These are phyloP conservation scores for Phytopythium kandeliae DNA, from an alignment of 352 stramenopile species.

Conservation along the genomic window DNA sequence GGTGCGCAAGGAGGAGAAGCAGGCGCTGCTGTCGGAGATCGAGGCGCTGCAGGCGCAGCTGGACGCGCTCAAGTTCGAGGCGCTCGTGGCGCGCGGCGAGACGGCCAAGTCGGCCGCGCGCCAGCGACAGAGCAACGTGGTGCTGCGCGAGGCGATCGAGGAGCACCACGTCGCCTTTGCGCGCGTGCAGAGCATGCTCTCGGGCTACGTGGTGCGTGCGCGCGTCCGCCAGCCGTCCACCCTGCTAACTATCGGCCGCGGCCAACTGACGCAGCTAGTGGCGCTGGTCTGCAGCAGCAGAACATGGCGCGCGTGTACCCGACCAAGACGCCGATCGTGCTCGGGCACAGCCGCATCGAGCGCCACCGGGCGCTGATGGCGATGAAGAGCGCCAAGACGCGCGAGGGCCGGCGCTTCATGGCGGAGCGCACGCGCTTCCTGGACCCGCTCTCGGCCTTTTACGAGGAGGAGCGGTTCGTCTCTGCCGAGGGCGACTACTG, in stretches of 20 bases:
- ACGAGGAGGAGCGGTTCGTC: slow-evolving; percentile 38
- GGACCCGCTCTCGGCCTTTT: slow-evolving; percentile 18
- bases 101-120: slow-evolving; percentile 6
- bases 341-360: slow-evolving; percentile 19
- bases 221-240: too few relatives aligned
- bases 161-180: slow-evolving; percentile 30
- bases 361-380: slow-evolving; percentile 20
- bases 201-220: slow-evolving; percentile 8
- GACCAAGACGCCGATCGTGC: slow-evolving; percentile 25
- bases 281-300: slow-evolving; percentile 10
- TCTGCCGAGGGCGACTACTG: slow-evolving; percentile 30
- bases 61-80: slow-evolving; percentile 26
- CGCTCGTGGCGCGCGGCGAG: slow-evolving; percentile 15
- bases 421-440: slow-evolving; percentile 20
- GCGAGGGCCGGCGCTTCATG: slow-evolving; percentile 23
- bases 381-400: slow-evolving; percentile 23
- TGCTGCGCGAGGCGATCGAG: slow-evolving; percentile 24
- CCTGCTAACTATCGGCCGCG: too few relatives aligned
- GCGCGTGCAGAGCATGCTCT: slow-evolving; percentile 23
- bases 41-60: slow-evolving; percentile 25
- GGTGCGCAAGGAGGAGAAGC: slow-evolving; percentile 39
- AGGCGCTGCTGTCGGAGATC: slow-evolving; percentile 20
- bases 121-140: slow-evolving; percentile 1
- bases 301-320: slow-evolving; percentile 19
- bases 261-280: too few relatives aligned